These are phyloP conservation scores for Kodamaea kaohsiungensis DNA, from an alignment of 805 yeast species.

Conservation along the genomic window DNA sequence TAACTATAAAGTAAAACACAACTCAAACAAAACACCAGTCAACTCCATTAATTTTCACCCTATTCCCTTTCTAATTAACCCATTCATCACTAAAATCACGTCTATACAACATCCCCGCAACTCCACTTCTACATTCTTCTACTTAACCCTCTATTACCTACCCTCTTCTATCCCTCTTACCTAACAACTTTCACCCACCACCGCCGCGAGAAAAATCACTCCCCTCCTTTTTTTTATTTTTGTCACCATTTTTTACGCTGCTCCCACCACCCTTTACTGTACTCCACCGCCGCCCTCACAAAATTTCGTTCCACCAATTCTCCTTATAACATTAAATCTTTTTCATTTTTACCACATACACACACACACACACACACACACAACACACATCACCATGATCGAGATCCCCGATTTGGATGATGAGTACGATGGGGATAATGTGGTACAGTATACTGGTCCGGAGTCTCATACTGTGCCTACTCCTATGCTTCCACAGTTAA, in stretches of 20 bases:
- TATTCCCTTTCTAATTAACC: background rate
- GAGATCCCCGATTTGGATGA: slow-evolving; percentile 47
- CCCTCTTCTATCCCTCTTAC: too few species aligned
- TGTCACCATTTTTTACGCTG: background rate
- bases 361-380: too few species aligned
- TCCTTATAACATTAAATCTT: background rate
- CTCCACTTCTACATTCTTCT: too few species aligned
- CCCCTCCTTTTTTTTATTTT: background rate
- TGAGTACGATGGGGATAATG: background rate
- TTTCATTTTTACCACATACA: background rate
- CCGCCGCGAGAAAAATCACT: background rate
- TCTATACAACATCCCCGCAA: too few species aligned
- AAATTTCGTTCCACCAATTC: background rate
- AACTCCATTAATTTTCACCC: background rate
- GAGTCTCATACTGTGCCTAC: background rate
- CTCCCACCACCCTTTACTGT: background rate
- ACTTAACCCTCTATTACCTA: too few species aligned
- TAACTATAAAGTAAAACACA: background rate
- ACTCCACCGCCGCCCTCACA: background rate
- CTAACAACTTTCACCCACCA: too few species aligned
- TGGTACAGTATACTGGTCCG: slow-evolving; percentile 5
- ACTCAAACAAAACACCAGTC: background rate
- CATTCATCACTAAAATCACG: too few species aligned
- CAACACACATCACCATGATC: slow-evolving; percentile 35
- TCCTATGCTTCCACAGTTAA: slow-evolving; percentile 2